Evolutionary conservation across 2,329 filamentous ascomycete genomes (phyloP), one percentile per base, ranked within the genome.

Genomic region (Lomentospora prolificans): DNA sequence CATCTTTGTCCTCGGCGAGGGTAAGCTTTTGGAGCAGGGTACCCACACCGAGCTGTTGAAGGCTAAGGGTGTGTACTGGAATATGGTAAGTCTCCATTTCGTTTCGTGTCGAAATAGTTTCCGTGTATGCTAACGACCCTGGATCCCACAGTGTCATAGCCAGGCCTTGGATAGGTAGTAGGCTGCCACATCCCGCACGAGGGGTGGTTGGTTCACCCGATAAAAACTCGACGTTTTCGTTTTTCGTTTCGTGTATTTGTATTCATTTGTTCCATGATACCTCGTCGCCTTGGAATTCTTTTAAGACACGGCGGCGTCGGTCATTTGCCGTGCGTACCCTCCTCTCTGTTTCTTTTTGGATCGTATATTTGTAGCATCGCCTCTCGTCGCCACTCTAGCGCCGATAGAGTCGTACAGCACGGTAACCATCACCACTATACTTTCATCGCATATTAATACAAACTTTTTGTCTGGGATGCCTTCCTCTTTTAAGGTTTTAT

Each of bases 1-100:
- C n/a, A 91, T 91, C 44, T 89, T 88, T 62, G 87, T 92, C 0
- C 80, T 94, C 51, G 86, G 86, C 9, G 77, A 84, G 58, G 82
- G 85, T 24, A 78, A 73, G 60, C 70, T 82, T 46, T 63, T 82
- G 9, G 79, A 82, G 65, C 69, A 75, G 64, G 79, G 79, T 9
- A 80, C 64, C 17, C 79, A 82, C 58, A 57, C 57, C 1, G 79
- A 81, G 62, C 61, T 82, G 57, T 58, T 82, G 58, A 73, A 67
- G 65, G 71, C 72, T 67, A 74, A 66, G 62, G 79, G 79, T 1
- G 72, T 79, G 4, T 82, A 82, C 58, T 81, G 76, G 75, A 71
- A 78, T 56, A 81, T 82, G 79, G 79, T 81, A 60, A 66, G 77
- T 71, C 53, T 44, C 39, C 1, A n/a, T n/a, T n/a, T n/a, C n/a